Evolutionary conservation across 176 grass and related monocot genomes (phyloP), one percentile per base, ranked within the genome.

Genomic region (Oryza nivara): DNA sequence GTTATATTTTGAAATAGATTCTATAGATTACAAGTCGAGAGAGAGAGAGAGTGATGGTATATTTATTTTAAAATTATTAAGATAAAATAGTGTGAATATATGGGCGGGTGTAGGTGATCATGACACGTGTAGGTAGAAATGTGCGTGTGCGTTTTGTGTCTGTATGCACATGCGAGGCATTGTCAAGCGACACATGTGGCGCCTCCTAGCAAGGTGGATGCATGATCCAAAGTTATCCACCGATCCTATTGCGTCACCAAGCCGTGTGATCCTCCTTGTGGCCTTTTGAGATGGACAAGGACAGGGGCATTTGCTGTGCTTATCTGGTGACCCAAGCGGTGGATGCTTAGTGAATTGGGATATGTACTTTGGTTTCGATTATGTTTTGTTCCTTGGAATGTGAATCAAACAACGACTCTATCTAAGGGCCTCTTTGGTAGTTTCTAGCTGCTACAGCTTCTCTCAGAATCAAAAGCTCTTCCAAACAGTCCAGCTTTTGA

Each of bases 141-240:
- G 58, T 3, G 58, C 1, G 58, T 1, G 58, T 63, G 16, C 9
- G 41, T 6, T 54, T n/a, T 61, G 7, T 61, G 13, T 52, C 14
- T 3, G 8, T 11, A 19, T 7, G 17, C n/a, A 23, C 17, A 11
- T 23, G 58, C 23, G 58, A 63, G 22, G 58, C 58, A 63, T 63
- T 63, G 0, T 63, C 7, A 63, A 23, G 20, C 8, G 34, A 65
- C 76, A 23, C 56, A 82, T 88, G 77, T 88, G 77, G 78, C 44
- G 1, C 34, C 41, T 25, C 13, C 65, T 2, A 3, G 22, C 70
- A 11, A 4, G 16, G 11, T 20, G 51, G 56, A 67, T 46, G 47
- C 13, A 49, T 52, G 49, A 52, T 17, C 49, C 49, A 17, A 17
- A 17, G 49, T 52, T n/a, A 58, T 58, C 47, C 26, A 6, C 60